Conservation (phyloP, 306 rosid genomes). For the Quercus suber region DNA sequence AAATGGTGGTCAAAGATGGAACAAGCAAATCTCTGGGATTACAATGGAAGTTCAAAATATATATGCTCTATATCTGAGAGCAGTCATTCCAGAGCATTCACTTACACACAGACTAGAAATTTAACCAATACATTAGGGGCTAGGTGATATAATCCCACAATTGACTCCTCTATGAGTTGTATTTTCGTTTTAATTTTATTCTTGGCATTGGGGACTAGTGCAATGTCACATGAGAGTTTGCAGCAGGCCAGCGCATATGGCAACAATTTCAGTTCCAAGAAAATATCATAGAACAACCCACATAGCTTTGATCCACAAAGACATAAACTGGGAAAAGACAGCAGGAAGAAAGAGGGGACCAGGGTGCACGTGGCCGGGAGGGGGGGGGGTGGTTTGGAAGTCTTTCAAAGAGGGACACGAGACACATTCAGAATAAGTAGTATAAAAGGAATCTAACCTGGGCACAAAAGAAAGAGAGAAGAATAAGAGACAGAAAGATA, state of each 20-base stretch:
- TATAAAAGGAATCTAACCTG: too few species aligned
- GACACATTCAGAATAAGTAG: neutral
- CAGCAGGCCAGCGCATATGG: neutral
- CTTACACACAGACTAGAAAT: neutral
- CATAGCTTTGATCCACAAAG: neutral
- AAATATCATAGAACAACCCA: neutral
- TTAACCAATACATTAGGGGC: neutral
- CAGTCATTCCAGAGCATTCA: neutral
- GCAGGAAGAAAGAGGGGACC: too few species aligned
- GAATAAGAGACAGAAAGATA: neutral
- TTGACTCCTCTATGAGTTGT: neutral
- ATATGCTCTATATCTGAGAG: neutral
- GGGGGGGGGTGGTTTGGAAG: neutral
- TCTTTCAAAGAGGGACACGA: neutral
- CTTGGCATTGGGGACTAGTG: neutral
- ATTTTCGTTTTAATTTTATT: neutral
- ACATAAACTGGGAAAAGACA: neutral
- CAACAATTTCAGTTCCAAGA: neutral
- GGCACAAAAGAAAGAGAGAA: neutral
- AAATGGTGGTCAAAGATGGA: neutral
- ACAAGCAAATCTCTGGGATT: neutral
- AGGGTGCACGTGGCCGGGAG: accelerated
- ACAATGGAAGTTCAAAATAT: neutral
- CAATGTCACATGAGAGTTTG: neutral
- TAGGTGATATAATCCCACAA: neutral